Evolutionary conservation across 1,284 basidiomycete genomes (phyloP).

Genomic region (Athelia psychrophila): DNA sequence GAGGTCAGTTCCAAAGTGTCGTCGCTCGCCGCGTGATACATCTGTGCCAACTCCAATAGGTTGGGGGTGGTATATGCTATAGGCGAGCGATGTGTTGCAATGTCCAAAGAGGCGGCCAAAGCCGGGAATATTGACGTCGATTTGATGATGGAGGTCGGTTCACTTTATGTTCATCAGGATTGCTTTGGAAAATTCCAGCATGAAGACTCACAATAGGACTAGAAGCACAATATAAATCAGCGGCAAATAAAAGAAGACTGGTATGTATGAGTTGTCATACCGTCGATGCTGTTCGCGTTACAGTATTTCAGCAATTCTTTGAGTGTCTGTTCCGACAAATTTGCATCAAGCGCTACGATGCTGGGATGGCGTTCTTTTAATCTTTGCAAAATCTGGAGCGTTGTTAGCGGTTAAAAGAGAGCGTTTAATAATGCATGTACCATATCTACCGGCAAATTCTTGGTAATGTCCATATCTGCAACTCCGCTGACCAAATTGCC

Average conservation of each 20-base stretch:
- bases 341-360: constrained; percentile 83
- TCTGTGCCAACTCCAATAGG: constrained; percentile 65
- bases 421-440: too few relatives aligned
- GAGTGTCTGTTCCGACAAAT: constrained; percentile 61
- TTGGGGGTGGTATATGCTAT: constrained; percentile 80
- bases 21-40: constrained; percentile 54
- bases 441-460: constrained; percentile 26
- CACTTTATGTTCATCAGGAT: constrained; percentile 35
- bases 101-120: constrained; percentile 36
- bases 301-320: constrained; percentile 50
- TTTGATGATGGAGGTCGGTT: constrained; percentile 89
- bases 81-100: constrained; percentile 30
- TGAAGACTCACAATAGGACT: constrained; percentile 60
- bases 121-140: constrained; percentile 69
- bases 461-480: constrained; percentile 88
- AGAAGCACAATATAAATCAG: constrained; percentile 4
- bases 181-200: background rate
- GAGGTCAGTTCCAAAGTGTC: constrained; percentile 48
- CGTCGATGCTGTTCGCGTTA: constrained; percentile 39
- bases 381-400: constrained; percentile 38
- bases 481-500: constrained; percentile 83
- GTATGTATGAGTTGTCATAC: constrained; percentile 38
- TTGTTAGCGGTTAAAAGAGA: background rate
- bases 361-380: constrained; percentile 43
- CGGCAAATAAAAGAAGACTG: constrained; percentile 1